Conservation (phyloP, 805 yeast species). For the Suhomyces vadensis region DNA sequence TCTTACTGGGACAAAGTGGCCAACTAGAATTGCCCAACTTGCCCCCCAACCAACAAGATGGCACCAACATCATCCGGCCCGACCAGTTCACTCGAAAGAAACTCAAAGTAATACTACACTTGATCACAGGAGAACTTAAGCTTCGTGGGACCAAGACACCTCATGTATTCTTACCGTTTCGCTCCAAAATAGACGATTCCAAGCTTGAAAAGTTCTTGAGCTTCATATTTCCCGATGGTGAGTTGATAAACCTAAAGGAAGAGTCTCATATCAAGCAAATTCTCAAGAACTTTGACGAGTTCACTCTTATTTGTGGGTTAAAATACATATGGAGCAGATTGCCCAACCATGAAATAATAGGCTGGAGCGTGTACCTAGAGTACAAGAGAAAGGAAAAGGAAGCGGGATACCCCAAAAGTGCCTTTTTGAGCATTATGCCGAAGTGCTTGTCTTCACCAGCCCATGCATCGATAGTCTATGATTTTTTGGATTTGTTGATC, state of each 20-base stretch:
- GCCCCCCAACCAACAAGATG: conserved; percentile 15
- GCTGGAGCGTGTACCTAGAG: conserved; percentile 80
- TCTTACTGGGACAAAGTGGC: conserved; percentile 11
- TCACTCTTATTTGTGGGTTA: conserved; percentile 68
- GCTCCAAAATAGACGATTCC: conserved; percentile 66
- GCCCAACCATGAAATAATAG: conserved; percentile 75
- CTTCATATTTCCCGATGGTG: conserved; percentile 59
- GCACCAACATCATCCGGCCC: conserved; percentile 13
- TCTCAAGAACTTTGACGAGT: conserved; percentile 56
- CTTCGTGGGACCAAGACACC: conserved; percentile 71
- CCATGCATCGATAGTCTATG: conserved; percentile 87
- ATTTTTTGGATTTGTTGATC: conserved; percentile 78
- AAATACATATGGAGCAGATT: conserved; percentile 87
- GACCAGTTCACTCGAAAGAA: conserved; percentile 60
- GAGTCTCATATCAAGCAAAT: conserved; percentile 42
- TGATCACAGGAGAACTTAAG: conserved; percentile 72
- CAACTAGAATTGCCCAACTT: conserved; percentile 27
- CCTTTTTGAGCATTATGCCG: conserved; percentile 83
- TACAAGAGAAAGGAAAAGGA: conserved; percentile 66
- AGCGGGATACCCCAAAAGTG: conserved; percentile 65
- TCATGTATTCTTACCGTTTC: conserved; percentile 70
- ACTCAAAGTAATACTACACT: conserved; percentile 66
- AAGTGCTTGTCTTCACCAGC: conserved; percentile 78
- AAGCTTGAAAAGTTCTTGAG: conserved; percentile 59
- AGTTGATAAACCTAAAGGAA: conserved; percentile 35